phyloP scores from a whole-genome alignment of 2,329 filamentous ascomycete genomes.

The Hypoxylon sp. region DNA sequence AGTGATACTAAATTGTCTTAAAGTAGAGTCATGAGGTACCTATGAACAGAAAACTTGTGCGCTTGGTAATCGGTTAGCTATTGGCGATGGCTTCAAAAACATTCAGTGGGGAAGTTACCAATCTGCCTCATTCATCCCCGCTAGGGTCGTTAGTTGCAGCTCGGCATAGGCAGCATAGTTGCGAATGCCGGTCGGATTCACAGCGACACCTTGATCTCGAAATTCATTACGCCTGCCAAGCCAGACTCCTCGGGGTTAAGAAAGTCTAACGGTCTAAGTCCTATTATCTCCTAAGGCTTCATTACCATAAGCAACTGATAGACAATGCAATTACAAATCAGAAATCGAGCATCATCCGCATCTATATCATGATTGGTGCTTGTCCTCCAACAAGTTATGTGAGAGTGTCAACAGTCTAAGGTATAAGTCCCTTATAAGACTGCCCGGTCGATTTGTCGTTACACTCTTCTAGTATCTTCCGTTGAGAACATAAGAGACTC shows the following conservation, averaged over 20 bases:
- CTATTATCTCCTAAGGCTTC: conserved; percentile 27
- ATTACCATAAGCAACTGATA: not conserved
- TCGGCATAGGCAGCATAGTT: not conserved
- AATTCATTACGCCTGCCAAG: conserved; percentile 33
- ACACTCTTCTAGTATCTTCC: not conserved
- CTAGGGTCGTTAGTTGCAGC: not conserved
- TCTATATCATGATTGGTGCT: conserved; percentile 6
- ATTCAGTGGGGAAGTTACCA: not conserved
- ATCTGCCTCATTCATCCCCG: not conserved
- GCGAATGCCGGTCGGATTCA: not conserved
- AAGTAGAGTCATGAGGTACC: not conserved
- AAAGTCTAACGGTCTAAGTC: conserved; percentile 16
- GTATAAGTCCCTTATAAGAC: too few species aligned
- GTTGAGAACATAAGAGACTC: conserved; percentile 11
- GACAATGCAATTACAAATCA: conserved; percentile 19
- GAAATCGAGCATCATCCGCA: conserved; percentile 7
- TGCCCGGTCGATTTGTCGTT: conserved; percentile 4
- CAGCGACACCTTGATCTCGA: not conserved
- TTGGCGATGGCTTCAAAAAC: conserved; percentile 3
- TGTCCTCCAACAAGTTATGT: not conserved
- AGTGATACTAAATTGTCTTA: not conserved
- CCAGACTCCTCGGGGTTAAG: conserved; percentile 16
- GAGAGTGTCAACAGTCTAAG: not conserved
- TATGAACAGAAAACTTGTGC: not conserved
- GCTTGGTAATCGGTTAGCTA: too few species aligned